Base-by-base conservation (phyloP, 1,139 yeast species). In the Diutina ranongensis region DNA sequence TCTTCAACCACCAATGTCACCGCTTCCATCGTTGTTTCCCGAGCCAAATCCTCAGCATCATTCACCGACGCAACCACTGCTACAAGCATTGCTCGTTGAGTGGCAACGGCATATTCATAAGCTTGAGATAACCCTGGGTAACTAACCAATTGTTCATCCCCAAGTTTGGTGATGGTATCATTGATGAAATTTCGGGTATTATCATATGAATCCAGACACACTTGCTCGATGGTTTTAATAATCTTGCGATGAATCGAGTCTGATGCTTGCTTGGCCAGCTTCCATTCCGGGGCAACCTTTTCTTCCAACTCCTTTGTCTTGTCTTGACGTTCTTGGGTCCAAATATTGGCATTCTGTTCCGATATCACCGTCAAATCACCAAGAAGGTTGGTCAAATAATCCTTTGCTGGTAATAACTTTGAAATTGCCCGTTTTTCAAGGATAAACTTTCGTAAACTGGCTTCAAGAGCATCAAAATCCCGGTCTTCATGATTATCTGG, bases 351-450 rank as follows among this genome's bases (percentile, higher is more conserved):
- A 56, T 92, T 92, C 27, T 77, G 65, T 12, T 67, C 62, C 0
- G 95, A 74, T 19, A 92, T 67, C 1, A 66, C 62, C 48, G 68
- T 70, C 45, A 89, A 59, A 58, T 94, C 99, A 16, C 62, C 62
- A 45, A 85, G 71, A 18, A 89, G 61, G 55, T 89, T 89, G 21
- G 71, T 52, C 34, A 92, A 64, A 55, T 84, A 94, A 20, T 83
- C 88, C 58, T 89, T 88, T 0, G 97, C 97, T 0, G 99, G 99
- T 40, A 87, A 74, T 21, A 94, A 68, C 60, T 94, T 94, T 0
- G 97, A 88, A 16, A 85, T 63, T 0, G 97, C 80, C 55, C 98
- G 74, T 57, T 89, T 92, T 53, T 89, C 95, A 35, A 94, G 70
- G 4, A 94, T 81, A 59, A 94, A 94, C 53, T 81, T 82, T 47